These are phyloP conservation scores for Martensiomyces pterosporus DNA, from an alignment of 192 early-diverging fungal genomes.

Conservation along the genomic window DNA sequence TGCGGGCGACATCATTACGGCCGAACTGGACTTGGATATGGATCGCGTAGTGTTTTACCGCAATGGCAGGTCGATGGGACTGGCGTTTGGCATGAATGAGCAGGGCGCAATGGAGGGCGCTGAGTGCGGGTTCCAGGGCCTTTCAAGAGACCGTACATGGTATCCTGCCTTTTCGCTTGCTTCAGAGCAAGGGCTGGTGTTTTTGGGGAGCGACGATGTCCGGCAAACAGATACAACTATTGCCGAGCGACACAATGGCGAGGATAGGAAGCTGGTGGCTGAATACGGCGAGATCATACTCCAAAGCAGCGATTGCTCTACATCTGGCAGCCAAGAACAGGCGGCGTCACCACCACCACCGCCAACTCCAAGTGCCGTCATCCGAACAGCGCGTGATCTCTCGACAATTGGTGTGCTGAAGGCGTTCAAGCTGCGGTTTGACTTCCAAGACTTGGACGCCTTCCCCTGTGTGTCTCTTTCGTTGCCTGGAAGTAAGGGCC, in stretches of 20 bases:
- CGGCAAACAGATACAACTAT: too few species aligned
- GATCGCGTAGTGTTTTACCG: slow-evolving; percentile 36
- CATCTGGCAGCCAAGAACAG: too few species aligned
- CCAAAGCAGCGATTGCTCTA: too few species aligned
- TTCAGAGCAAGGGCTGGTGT: slow-evolving; percentile 39
- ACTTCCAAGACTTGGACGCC: slow-evolving; percentile 36
- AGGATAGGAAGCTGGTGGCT: too few species aligned
- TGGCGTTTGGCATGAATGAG: slow-evolving; percentile 36
- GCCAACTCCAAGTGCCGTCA: too few species aligned
- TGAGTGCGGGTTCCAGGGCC: slow-evolving; percentile 19
- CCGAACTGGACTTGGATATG: slow-evolving; percentile 40
- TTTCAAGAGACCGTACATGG: slow-evolving; percentile 37
- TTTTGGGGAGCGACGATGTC: slow-evolving; percentile 24
- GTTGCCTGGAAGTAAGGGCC: slow-evolving; percentile 15
- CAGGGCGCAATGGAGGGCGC: slow-evolving; percentile 18
- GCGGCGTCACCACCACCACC: too few species aligned
- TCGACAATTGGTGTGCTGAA: slow-evolving; percentile 13
- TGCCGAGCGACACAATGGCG: too few species aligned
- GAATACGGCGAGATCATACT: too few species aligned
- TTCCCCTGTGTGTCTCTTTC: slow-evolving; percentile 27
- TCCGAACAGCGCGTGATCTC: not conserved
- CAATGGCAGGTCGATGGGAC: slow-evolving; percentile 32
- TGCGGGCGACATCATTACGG: slow-evolving; percentile 28
- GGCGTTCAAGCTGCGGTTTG: slow-evolving; percentile 26
- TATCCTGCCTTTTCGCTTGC: slow-evolving; percentile 44